Conservation (phyloP, 1,284 basidiomycete species). For the Trichosporon asahii region DNA sequence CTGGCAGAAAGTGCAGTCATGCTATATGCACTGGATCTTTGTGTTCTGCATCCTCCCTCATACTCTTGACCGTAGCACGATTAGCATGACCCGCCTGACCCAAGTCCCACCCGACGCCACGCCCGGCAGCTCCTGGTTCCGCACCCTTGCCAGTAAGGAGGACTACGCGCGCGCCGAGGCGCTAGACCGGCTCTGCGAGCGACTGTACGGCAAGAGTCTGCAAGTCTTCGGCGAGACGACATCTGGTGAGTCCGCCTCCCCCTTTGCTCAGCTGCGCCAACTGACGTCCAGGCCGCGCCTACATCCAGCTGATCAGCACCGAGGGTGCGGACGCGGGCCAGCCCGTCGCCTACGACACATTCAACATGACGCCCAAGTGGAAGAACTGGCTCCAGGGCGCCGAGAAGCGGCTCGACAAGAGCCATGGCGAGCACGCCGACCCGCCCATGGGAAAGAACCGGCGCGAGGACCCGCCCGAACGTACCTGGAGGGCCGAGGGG, state of each 20-base stretch:
- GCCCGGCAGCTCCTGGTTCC: constrained; percentile 3
- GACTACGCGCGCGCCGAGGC: constrained; percentile 5
- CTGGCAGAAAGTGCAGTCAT: no score
- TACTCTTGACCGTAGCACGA: no score
- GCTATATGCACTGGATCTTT: no score
- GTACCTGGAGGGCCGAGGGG: not conserved
- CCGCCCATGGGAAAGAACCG: constrained; percentile 3
- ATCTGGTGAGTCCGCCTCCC: not conserved
- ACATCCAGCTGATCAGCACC: not conserved
- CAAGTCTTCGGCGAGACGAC: not conserved
- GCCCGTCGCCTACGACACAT: not conserved
- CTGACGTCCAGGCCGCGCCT: not conserved
- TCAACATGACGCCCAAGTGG: constrained; percentile 10
- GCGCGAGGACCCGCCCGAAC: not conserved
- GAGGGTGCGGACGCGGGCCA: not conserved
- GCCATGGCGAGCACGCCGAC: not conserved
- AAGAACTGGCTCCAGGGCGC: constrained; percentile 2
- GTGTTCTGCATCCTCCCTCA: no score
- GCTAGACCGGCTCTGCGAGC: not conserved
- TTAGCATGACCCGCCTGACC: not conserved
- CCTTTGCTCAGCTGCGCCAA: no score
- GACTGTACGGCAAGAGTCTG: not conserved
- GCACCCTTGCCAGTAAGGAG: not conserved
- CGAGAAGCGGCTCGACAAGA: constrained; percentile 6
- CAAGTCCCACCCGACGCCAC: not conserved